Base-by-base conservation (phyloP, 2,329 filamentous ascomycete genomes). In the Helminthosporium solani region DNA sequence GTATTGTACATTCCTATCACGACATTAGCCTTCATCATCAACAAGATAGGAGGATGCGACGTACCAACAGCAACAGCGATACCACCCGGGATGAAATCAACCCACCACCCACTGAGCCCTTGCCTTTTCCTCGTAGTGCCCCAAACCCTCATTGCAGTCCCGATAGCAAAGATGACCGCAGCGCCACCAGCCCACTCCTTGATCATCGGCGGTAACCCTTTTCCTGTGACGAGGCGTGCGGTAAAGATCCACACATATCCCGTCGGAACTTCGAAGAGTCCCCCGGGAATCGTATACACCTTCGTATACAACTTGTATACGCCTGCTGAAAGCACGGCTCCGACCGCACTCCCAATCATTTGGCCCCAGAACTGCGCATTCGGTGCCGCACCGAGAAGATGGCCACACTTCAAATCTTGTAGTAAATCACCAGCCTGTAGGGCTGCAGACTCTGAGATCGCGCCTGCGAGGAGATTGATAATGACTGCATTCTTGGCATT, bases 231-330 rank as follows among this genome's bases (percentile, higher is more conserved):
- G 2, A 99, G 78, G 14, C 94, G 80, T 1, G 94, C 92, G 0
- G 94, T 99, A 69, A 96, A 96, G 42, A 99, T 88, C 94, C 94
- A 99, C 4, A 99, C 91, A 66, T 92, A 96, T 0, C 85, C 92
- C 0, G 94, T 97, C 0, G 94, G 94, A 1, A 96, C 90, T 64
- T 96, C 87, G 68, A 99, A 97, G 42, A 96, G 75, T 8, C 89
- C 85, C 0, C 91, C 89, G 0, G 94, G 94, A 5, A 99, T 87
- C 31, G 84, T 77, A 63, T 99, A 99, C 1, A 96, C 91, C 27
- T 81, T 85, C 2, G 90, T 92, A 64, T 99, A 99, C 12, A 97
- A 75, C 47, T 85, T 85, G 69, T 99, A 99, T 2, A 97, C 86
- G 2, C 87, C 80, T 0, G 92, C 90, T 49, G 87, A 92, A 5